Base-by-base conservation (phyloP, 2,329 filamentous ascomycete genomes). In the Albifimbria verrucaria region DNA sequence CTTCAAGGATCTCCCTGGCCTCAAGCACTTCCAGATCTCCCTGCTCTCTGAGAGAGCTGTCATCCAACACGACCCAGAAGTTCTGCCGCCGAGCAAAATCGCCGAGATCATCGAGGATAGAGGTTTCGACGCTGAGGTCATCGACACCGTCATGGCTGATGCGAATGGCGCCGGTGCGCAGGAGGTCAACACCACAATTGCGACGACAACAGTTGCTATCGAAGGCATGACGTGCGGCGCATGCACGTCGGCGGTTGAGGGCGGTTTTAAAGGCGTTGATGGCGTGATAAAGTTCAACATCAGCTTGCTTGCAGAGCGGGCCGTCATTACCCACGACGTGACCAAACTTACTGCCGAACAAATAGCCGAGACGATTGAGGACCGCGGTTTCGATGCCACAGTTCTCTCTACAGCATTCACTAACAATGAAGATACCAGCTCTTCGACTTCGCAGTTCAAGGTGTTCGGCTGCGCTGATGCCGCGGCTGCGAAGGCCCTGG, bases 221-320 rank as follows among this genome's bases (percentile, higher is more conserved):
- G 90, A 94, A 60, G 94, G 94, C 49, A 99, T 99, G 94, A 99
- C 94, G 1, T 97, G 94, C 67, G 93, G 93, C 21, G 91, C 94
- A 42, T 99, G 94, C 71, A 97, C 94, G 1, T 93, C 93, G 1
- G 92, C 93, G 6, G 86, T 97, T 2, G 90, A 97, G 65, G 81
- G 83, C 49, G 91, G 89, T 3, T 94, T 99, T 72, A 83, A 85
- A 59, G 83, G 81, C 57, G 72, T 93, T 2, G 84, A 89, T 10
- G 94, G 94, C 21, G 71, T 97, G 17, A 67, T 91, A 52, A 90
- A 92, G 59, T 96, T 97, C 77, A 96, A 96, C 66, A 95, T 99
- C 69, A 96, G 91, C 71, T 76, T 99, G 59, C 80, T 97, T 26
- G 95, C 94, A 4, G 94, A 97, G 69, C 86, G 93, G 55, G 93